Conservation (phyloP, 2,329 filamentous ascomycete genomes). For the Coniochaeta prunicola region DNA sequence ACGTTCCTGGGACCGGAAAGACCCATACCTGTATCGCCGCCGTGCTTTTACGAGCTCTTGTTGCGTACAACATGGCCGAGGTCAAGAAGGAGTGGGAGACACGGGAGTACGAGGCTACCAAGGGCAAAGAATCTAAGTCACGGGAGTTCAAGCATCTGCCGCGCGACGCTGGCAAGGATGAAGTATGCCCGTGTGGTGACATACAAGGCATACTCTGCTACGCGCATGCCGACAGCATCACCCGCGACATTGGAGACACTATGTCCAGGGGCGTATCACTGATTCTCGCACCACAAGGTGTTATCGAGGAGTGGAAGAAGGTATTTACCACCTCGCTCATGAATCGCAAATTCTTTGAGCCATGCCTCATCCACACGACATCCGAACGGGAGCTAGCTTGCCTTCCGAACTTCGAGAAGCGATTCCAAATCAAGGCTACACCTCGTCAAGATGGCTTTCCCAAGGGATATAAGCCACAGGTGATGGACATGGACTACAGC, state of each 20-base stretch:
- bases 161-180: neutral
- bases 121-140: neutral
- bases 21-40: neutral
- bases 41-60: neutral
- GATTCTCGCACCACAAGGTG: slow-evolving; percentile 12
- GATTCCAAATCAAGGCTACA: slow-evolving; percentile 10
- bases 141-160: neutral
- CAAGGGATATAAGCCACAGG: slow-evolving; percentile 5
- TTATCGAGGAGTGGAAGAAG: slow-evolving; percentile 15
- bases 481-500: slow-evolving; percentile 3
- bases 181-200: slow-evolving; percentile 13
- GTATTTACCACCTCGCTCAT: slow-evolving; percentile 9
- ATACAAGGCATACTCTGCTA: slow-evolving; percentile 15
- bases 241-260: slow-evolving; percentile 11
- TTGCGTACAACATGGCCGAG: slow-evolving; percentile 2
- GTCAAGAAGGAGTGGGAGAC: neutral
- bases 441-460: slow-evolving; percentile 8
- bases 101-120: neutral
- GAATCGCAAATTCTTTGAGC: slow-evolving; percentile 11
- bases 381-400: slow-evolving; percentile 6
- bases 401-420: slow-evolving; percentile 11
- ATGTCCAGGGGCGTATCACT: slow-evolving; percentile 12
- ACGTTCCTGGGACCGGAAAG: slow-evolving; percentile 8
- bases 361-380: slow-evolving; percentile 10
- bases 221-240: slow-evolving; percentile 12